Base-by-base conservation (phyloP, 2,329 filamentous ascomycete genomes). In the Fusarium veterinarium region DNA sequence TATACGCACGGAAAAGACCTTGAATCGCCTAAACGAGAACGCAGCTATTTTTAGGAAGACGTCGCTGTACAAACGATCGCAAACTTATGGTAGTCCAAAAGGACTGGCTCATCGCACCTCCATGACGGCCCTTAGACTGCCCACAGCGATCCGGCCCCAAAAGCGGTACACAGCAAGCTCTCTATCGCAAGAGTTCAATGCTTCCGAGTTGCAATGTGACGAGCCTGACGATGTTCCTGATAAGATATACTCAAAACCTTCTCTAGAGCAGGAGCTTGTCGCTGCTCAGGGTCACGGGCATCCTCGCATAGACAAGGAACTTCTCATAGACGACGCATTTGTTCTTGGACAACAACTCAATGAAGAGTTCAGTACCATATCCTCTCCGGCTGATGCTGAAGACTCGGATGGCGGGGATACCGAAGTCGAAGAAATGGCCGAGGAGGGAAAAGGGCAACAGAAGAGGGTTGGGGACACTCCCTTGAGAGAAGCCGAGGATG, bases 321-420 rank as follows among this genome's bases (percentile, higher is more conserved):
- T 46, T 14, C 23, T 58, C 23, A 71, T 73, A 46, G 19, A 31
- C 35, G 44, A 38, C 33, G 17, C 56, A 6, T 4, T 71, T 14
- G 3, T 19, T 7, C 13, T 28, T 33, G 61, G 48, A 35, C 16
- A n/a, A 8, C 19, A 64, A 14, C 45, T 73, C 37, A 45, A 35
- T 7, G 12, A 37, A 20, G 61, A 71, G 45, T 71, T 40, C n/a
- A 23, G 35, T 25, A n/a, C 45, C 16, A 14, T 9, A 5, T 30
- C 37, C 5, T 13, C 3, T 35, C 20, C 31, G 12, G 13, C 23
- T 20, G 48, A 58, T 31, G n/a, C 13, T n/a, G 8, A 42, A 16
- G 60, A 64, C n/a, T 28, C 33, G 16, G 55, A 60, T 38, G 45
- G 40, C 11, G 51, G 49, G 60, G 38, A 60, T 11, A 58, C n/a